Conservation (phyloP, 1,284 basidiomycete genomes). For the Albatrellus sp. region DNA sequence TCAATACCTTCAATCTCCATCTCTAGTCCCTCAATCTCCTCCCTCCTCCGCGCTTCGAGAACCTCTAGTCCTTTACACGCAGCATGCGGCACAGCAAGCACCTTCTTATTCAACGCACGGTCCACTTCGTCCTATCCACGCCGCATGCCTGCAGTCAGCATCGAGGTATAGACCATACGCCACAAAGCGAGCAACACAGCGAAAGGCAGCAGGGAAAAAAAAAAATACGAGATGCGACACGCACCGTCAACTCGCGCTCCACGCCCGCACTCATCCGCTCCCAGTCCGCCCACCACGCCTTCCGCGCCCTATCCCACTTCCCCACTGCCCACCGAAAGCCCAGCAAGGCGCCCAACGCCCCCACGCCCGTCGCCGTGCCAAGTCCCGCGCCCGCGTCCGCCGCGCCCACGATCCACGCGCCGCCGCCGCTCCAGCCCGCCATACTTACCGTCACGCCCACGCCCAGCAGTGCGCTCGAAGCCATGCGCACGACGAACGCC, state of each 20-base stretch:
- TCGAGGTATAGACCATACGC: too few relatives aligned
- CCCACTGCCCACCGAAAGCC: slow-evolving; percentile 59
- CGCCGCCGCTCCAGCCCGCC: slow-evolving; percentile 39
- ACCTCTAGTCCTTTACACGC: slow-evolving; percentile 29
- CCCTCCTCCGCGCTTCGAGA: slow-evolving; percentile 24
- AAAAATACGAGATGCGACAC: slow-evolving; percentile 11
- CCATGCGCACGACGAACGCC: slow-evolving; percentile 36
- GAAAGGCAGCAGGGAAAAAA: too few relatives aligned
- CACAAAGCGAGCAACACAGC: too few relatives aligned
- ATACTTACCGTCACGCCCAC: slow-evolving; percentile 44
- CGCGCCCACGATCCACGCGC: slow-evolving; percentile 34
- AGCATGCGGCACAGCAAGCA: slow-evolving; percentile 19
- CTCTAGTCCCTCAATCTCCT: slow-evolving; percentile 33
- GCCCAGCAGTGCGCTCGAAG: slow-evolving; percentile 38
- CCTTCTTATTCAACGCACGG: slow-evolving; percentile 32
- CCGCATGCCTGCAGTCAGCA: too few relatives aligned
- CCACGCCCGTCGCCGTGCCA: slow-evolving; percentile 50
- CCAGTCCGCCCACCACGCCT: slow-evolving; percentile 66
- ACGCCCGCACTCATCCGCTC: slow-evolving; percentile 56
- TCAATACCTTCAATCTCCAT: slow-evolving; percentile 19
- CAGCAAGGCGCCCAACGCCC: slow-evolving; percentile 37
- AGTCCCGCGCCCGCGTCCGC: slow-evolving; percentile 33
- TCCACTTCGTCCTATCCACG: slow-evolving; percentile 30
- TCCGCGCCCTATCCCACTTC: slow-evolving; percentile 62
- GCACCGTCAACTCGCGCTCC: slow-evolving; percentile 59